These are phyloP conservation scores for Annona cherimola DNA, from an alignment of 164 flowering plant species.

Conservation along the genomic window DNA sequence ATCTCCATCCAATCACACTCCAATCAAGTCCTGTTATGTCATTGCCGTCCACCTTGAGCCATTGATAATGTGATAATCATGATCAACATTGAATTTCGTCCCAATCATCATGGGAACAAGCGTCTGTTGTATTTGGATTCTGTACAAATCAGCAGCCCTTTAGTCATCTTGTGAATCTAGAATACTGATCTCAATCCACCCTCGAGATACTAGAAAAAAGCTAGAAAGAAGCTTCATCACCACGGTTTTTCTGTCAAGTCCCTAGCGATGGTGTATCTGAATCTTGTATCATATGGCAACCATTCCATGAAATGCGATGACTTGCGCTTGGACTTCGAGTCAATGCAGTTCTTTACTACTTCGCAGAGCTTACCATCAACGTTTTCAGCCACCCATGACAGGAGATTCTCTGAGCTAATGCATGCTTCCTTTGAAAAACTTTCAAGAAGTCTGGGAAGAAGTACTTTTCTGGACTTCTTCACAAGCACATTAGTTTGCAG, in stretches of 20 bases:
- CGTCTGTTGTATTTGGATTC: neutral
- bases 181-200: neutral
- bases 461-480: slow-evolving; percentile 66
- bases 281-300: slow-evolving; percentile 68
- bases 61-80: too few species aligned
- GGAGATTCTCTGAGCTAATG: slow-evolving; percentile 45
- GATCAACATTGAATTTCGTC: too few species aligned
- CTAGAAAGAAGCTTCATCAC: slow-evolving; percentile 30
- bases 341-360: slow-evolving; percentile 50
- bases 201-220: neutral
- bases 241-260: slow-evolving; percentile 65
- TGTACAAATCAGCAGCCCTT: neutral
- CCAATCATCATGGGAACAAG: neutral
- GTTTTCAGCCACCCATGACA: slow-evolving; percentile 55
- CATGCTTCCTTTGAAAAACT: slow-evolving; percentile 61
- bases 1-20: too few species aligned
- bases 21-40: too few species aligned
- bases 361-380: slow-evolving; percentile 66
- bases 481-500: slow-evolving; percentile 66
- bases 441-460: slow-evolving; percentile 65
- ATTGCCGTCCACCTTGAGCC: too few species aligned
- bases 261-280: slow-evolving; percentile 53
- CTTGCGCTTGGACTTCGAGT: slow-evolving; percentile 35
- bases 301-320: slow-evolving; percentile 62
- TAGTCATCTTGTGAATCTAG: neutral